A percentile compares a stretch with the other conserved stretches of the same genome.
Conservation (phyloP, 78 protist genomes). For the Dictyostelium intermedium region DNA sequence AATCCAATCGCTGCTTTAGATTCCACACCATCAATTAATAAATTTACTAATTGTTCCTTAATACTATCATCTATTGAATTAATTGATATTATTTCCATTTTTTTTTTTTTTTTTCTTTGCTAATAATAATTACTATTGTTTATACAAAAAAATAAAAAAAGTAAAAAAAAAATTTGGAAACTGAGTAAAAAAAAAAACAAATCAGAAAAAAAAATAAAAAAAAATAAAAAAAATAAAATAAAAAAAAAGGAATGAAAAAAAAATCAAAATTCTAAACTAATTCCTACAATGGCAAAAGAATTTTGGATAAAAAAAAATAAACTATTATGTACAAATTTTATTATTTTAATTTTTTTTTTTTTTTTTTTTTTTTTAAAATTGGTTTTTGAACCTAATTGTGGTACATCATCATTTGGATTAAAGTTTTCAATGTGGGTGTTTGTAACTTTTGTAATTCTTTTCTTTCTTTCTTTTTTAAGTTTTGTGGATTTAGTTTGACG, state of each 20-base stretch:
- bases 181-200: too few relatives aligned
- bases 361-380: neutral
- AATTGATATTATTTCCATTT: neutral
- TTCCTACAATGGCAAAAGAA: too few relatives aligned
- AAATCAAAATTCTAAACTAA: neutral
- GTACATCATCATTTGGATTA: conserved; percentile 41
- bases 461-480: conserved; percentile 37
- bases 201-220: too few relatives aligned
- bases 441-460: conserved; percentile 66
- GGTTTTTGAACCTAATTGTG: neutral
- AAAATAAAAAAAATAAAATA: too few relatives aligned
- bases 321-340: neutral
- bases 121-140: neutral
- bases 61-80: neutral
- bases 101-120: neutral
- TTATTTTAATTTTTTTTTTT: neutral
- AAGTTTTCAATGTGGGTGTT: conserved; percentile 62
- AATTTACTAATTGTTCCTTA: neutral
- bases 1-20: neutral
- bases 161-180: too few relatives aligned
- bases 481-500: conserved; percentile 1
- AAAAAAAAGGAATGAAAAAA: neutral
- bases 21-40: neutral
- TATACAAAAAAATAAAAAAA: too few relatives aligned
- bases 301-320: neutral